Base-by-base conservation (phyloP, 169 alveolate species). In the Toxoplasma gondii region DNA sequence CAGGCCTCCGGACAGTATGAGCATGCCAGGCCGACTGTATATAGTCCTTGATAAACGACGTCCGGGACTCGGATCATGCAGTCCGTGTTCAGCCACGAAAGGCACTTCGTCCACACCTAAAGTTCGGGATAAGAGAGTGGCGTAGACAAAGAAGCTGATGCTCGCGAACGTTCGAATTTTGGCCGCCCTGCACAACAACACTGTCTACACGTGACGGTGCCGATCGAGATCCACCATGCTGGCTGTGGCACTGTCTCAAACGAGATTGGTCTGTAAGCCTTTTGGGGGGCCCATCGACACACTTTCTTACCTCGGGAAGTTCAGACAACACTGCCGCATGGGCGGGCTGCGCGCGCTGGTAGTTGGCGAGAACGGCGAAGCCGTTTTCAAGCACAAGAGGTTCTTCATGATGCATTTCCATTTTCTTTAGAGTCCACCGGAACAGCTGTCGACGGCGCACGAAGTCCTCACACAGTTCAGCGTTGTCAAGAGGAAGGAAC, bases 341-440 rank as follows among this genome's bases (percentile, higher is more conserved):
- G 10, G 34, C 84, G 38, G 93, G 93, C 41, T 88, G 93, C 29
- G 58, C 64, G 19, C 93, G 82, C 84, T 88, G 93, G 93, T 88
- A 88, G 84, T 88, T 88, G 69, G 93, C 93, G 10, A 88, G 84
- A 17, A 88, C 93, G 54, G 93, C 93, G 38, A 88, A 64, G 38
- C 93, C 93, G 64, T 88, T 88, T 67, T 88, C 93, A 19, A 88
- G 83, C 44, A 88, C 86, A 16, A 88, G 83, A 22, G 93, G 86
- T 22, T 88, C 93, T 39, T 31, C 39, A 39, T 36, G 84, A 82
- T 88, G 78, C 86, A 88, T 70, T 34, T 88, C 86, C 93, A 88
- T 88, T 54, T 64, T 53, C 44, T 88, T 43, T 16, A 88, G 36
- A 82, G 84, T 64, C 54, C 70, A 53, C 34, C 19, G 29, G 17